Base-by-base conservation (phyloP, 139 green algal species). In the Closterium sp. region DNA sequence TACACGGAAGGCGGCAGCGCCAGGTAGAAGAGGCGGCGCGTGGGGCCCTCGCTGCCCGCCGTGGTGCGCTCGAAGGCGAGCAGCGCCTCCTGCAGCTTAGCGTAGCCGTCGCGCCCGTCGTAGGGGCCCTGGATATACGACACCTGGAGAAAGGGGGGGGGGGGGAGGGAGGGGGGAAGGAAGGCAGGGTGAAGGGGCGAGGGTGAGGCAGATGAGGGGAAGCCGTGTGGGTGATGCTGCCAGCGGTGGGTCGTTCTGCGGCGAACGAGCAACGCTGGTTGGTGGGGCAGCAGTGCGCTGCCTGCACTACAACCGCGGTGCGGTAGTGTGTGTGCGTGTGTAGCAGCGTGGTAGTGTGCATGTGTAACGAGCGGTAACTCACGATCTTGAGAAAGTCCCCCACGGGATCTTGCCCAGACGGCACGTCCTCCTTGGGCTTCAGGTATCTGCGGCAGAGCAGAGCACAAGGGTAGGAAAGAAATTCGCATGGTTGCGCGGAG, bases 1-100 rank as follows among this genome's bases (percentile, higher is more conserved):
- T 99, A 99, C n/a, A 98, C 97, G 5, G 93, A 95, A 12, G 98
- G 98, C 9, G 98, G 98, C 87, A 99, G 96, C 0, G 98, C 97
- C 55, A 99, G 93, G 93, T 99, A 99, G 95, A 98, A 98, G 0
- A 99, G 95, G 31, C 85, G 85, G 19, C 84, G 32, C 10, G 89
- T 92, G 30, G 83, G 4, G 7, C 89, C 90, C 3, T 36, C 8
- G 3, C 90, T 34, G 34, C 85, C 85, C 25, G 33, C 28, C 4
- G 21, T 31, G 38, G 19, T 90, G 21, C 21, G n/a, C 30, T 93
- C 90, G 35, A 85, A 85, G 7, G 16, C 84, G 34, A 87, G 34
- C 84, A 93, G 35, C 16, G 34, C 30, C 90, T 90, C 30, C 69
- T 93, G 85, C 87, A 93, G 38, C 87, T 93, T 85, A 8, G 35